These are phyloP conservation scores for Hypoxylon fuscum DNA, from an alignment of 495 filamentous ascomycete species.

Conservation along the genomic window DNA sequence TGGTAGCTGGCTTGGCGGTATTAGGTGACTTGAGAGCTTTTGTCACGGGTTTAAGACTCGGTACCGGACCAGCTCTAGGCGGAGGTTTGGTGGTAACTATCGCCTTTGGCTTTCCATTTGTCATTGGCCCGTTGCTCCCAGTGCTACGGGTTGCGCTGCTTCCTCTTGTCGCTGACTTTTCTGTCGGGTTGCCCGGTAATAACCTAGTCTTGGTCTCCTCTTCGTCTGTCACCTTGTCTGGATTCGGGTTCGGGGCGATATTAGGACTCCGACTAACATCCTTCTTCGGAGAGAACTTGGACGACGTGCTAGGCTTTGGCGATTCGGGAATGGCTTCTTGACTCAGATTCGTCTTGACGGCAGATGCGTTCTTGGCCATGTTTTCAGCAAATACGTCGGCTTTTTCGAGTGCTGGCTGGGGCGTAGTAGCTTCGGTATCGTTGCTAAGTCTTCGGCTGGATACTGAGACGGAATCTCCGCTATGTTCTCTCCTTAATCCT, in stretches of 20 bases:
- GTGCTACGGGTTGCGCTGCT: slow-evolving; percentile 24
- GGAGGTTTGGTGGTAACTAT: slow-evolving; percentile 34
- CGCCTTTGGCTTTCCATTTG: slow-evolving; percentile 27
- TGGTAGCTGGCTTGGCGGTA: slow-evolving; percentile 43
- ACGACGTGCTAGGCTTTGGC: slow-evolving; percentile 31
- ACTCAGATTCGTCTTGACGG: slow-evolving; percentile 43
- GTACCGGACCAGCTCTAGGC: slow-evolving; percentile 43
- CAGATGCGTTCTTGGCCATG: slow-evolving; percentile 37
- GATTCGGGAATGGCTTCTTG: slow-evolving; percentile 49
- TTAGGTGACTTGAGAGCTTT: slow-evolving; percentile 52
- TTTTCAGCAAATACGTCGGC: slow-evolving; percentile 44
- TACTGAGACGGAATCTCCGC: slow-evolving; percentile 53
- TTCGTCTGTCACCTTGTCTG: slow-evolving; percentile 45
- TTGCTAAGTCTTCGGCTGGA: slow-evolving; percentile 48
- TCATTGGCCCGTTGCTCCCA: slow-evolving; percentile 17
- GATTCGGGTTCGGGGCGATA: slow-evolving; percentile 40
- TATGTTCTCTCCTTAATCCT: slow-evolving; percentile 52
- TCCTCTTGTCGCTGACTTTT: slow-evolving; percentile 31
- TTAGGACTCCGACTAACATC: slow-evolving; percentile 25
- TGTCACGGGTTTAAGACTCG: slow-evolving; percentile 47
- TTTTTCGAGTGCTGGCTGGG: slow-evolving; percentile 45
- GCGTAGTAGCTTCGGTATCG: slow-evolving; percentile 46
- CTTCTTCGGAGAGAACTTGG: slow-evolving; percentile 27
- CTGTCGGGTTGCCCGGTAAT: slow-evolving; percentile 39
- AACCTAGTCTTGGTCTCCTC: slow-evolving; percentile 42